These are phyloP conservation scores for Niveomyces coronatus DNA, from an alignment of 2,329 filamentous ascomycete species.

Conservation along the genomic window DNA sequence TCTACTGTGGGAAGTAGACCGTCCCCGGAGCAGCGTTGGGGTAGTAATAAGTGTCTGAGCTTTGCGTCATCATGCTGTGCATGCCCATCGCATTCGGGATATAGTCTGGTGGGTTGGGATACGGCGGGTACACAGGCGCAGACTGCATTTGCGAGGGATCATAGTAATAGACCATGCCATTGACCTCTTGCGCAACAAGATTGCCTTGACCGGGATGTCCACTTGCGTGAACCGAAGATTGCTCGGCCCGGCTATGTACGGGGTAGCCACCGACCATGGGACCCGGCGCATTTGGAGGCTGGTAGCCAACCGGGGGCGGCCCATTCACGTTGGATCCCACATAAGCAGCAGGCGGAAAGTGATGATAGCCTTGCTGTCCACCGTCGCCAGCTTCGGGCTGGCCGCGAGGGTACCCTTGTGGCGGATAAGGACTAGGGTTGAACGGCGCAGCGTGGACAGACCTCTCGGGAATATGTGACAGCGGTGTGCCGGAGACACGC, in stretches of 20 bases:
- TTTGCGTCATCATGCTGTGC: slow-evolving; percentile 70
- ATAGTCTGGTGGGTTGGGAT: slow-evolving; percentile 42
- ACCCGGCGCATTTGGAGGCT: slow-evolving; percentile 44
- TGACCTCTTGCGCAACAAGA: slow-evolving; percentile 72
- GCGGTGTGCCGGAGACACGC: slow-evolving; percentile 63
- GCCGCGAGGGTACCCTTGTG: slow-evolving; percentile 41
- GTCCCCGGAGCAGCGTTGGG: slow-evolving; percentile 44
- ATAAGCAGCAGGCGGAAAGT: slow-evolving; percentile 46
- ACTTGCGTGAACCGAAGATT: slow-evolving; percentile 20
- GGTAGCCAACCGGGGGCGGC: slow-evolving; percentile 43
- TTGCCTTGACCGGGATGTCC: slow-evolving; percentile 25
- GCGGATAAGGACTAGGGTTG: slow-evolving; percentile 61
- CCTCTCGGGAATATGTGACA: slow-evolving; percentile 87
- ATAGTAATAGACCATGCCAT: slow-evolving; percentile 95
- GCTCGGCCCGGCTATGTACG: slow-evolving; percentile 32
- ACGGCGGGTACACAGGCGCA: slow-evolving; percentile 37
- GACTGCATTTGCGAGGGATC: slow-evolving; percentile 63
- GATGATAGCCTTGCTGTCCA: slow-evolving; percentile 54
- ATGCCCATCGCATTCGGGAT: slow-evolving; percentile 53
- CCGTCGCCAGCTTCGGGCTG: slow-evolving; percentile 38
- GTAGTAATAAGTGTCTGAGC: slow-evolving; percentile 61
- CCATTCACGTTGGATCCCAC: slow-evolving; percentile 41
- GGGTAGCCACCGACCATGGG: slow-evolving; percentile 29
- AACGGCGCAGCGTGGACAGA: slow-evolving; percentile 86
- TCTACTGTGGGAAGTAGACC: slow-evolving; percentile 52